Evolutionary conservation across 73 alveolate species (phyloP), one percentile per base, ranked within the genome.

Genomic region (Paramecium sexaurelia): DNA sequence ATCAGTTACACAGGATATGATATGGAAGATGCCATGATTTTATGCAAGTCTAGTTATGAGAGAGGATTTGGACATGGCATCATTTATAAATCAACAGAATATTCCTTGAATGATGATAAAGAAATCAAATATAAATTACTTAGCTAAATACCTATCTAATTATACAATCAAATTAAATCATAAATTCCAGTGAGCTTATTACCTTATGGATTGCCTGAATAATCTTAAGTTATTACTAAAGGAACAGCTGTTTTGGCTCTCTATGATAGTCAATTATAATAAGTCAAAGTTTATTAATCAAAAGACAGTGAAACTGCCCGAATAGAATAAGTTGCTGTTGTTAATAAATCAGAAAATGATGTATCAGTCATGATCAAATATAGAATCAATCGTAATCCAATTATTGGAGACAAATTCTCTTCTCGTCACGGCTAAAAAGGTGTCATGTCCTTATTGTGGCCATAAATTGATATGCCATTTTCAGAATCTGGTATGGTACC

Each of bases 381-480:
- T 88, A 93, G 99, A 92, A 92, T 96, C 82, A 85, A 93, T 55
- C 89, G 99, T 91, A 98, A 98, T 92, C 99, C 99, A 17, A 97
- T 98, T 27, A 97, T 98, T 35, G 99, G 99, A 36, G 99, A 99
- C 93, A 99, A 99, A 95, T 99, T 99, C 96, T 95, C 99, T 43
- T 97, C 99, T 29, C 90, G 99, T n/a, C 99, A 99, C 94, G 99
- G 99, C 13, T 98, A 99, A 94, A 99, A 99, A 93, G 99, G 99
- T 20, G 99, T 98, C 27, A 89, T 93, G 92, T 97, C 99, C 40
- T 98, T 98, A 56, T 96, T 98, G 32, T 99, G 99, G 99, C 99
- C 99, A 15, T 98, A 97, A 78, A 57, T 56, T 55, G 99, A 98
- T 91, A 97, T 98, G 99, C 99, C 99, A 29, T 98, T 97, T 93